phyloP scores from a whole-genome alignment of 805 yeast species.

The Candida wancherniae region DNA sequence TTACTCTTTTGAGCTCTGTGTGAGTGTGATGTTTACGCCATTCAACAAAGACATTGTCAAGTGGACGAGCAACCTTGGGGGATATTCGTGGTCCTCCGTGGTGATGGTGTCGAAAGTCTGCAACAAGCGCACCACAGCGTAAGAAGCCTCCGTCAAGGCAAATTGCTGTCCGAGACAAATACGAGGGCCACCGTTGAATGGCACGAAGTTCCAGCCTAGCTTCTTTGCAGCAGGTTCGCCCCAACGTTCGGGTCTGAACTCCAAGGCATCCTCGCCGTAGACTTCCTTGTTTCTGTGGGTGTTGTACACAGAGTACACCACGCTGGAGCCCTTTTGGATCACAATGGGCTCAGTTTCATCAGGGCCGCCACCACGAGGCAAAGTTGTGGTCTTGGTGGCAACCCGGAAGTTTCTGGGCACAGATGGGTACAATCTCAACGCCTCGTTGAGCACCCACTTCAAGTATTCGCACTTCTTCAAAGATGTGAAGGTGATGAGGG shows the following conservation, averaged over 20 bases:
- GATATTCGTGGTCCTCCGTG: constrained; percentile 11
- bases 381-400: constrained; percentile 41
- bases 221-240: constrained; percentile 17
- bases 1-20: too few relatives aligned
- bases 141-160: constrained; percentile 21
- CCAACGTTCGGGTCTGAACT: constrained; percentile 49
- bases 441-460: constrained; percentile 44
- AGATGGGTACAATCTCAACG: constrained; percentile 47
- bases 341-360: constrained; percentile 35
- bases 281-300: constrained; percentile 35
- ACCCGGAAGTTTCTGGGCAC: constrained; percentile 47
- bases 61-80: constrained; percentile 13
- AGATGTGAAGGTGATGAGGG: constrained; percentile 42
- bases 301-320: constrained; percentile 34
- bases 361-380: constrained; percentile 49
- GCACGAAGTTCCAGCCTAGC: constrained; percentile 21
- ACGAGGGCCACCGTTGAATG: constrained; percentile 23
- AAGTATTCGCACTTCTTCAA: constrained; percentile 46
- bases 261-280: constrained; percentile 44
- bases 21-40: constrained; percentile 12
- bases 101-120: constrained; percentile 13
- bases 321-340: constrained; percentile 40
- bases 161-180: constrained; percentile 24
- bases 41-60: constrained; percentile 16
- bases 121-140: constrained; percentile 16